Percentiles rank a stretch among this genome's conserved stretches.
Evolutionary conservation across 2,329 filamentous ascomycete species (phyloP).

Genomic region (Colletotrichum plurivorum): DNA sequence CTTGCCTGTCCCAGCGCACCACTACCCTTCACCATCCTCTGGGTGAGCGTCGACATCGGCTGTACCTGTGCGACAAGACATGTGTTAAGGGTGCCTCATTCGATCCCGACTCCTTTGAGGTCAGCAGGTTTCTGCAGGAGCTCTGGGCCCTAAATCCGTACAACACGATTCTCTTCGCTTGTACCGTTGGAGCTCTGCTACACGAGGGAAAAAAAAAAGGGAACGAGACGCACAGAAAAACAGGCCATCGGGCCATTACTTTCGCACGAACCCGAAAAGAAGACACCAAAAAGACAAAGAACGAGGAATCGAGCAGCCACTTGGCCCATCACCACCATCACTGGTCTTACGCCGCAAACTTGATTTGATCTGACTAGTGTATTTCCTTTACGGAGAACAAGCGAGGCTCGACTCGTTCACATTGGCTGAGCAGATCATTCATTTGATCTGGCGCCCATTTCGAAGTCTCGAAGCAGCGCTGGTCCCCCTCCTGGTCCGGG

Average conservation of each 20-base stretch:
- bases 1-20: slow-evolving; percentile 47
- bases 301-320: slow-evolving; percentile 8
- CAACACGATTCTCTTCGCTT: slow-evolving; percentile 23
- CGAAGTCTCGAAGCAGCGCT: slow-evolving; percentile 38
- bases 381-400: not conserved
- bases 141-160: slow-evolving; percentile 36
- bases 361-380: not conserved
- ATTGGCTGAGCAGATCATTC: slow-evolving; percentile 9
- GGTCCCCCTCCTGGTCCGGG: slow-evolving; percentile 38
- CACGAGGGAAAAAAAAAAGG: slow-evolving; percentile 4
- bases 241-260: slow-evolving; percentile 11
- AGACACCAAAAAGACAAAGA: not conserved
- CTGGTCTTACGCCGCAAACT: not conserved
- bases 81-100: slow-evolving; percentile 40
- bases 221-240: not conserved
- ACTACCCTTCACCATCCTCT: slow-evolving; percentile 45
- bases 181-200: slow-evolving; percentile 22
- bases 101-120: slow-evolving; percentile 77
- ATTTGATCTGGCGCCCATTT: slow-evolving; percentile 22
- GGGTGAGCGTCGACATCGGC: slow-evolving; percentile 1
- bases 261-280: slow-evolving; percentile 18
- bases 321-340: not conserved
- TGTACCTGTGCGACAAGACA: slow-evolving; percentile 23
- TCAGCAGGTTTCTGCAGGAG: slow-evolving; percentile 89
- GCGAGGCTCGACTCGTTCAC: slow-evolving; percentile 6